Evolutionary conservation across 139 green algal species (phyloP).

Genomic region (Tetraselmis chui): DNA sequence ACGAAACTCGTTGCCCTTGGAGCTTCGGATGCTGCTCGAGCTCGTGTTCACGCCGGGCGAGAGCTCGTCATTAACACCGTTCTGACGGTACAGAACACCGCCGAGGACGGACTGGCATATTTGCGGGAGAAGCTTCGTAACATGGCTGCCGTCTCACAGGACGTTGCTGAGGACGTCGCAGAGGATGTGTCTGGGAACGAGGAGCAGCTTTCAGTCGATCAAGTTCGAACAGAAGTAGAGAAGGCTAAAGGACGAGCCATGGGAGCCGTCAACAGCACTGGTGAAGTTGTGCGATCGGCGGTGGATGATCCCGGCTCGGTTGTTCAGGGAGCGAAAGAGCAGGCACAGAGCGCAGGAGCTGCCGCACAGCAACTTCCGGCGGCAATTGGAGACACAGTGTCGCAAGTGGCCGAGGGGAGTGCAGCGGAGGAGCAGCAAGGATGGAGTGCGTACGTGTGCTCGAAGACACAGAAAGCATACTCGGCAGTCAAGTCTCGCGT

Average conservation of each 20-base stretch:
- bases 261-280: not conserved
- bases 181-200: too few species aligned
- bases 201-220: too few species aligned
- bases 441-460: not conserved
- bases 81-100: not conserved
- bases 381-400: not conserved
- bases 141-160: not conserved
- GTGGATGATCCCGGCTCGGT: not conserved
- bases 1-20: not conserved
- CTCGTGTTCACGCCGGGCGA: not conserved
- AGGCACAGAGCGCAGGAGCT: not conserved
- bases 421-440: not conserved
- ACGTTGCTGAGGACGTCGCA: not conserved
- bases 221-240: too few species aligned
- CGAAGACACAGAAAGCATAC: not conserved
- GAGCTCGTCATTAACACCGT: not conserved
- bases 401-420: not conserved
- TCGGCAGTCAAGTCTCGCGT: not conserved
- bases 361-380: not conserved
- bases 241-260: not conserved
- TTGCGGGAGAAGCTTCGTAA: not conserved
- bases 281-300: not conserved
- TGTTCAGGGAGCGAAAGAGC: not conserved
- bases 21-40: not conserved
- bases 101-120: not conserved